Conservation (phyloP, 2,329 filamentous ascomycete species). For the Microascus cirrosus region DNA sequence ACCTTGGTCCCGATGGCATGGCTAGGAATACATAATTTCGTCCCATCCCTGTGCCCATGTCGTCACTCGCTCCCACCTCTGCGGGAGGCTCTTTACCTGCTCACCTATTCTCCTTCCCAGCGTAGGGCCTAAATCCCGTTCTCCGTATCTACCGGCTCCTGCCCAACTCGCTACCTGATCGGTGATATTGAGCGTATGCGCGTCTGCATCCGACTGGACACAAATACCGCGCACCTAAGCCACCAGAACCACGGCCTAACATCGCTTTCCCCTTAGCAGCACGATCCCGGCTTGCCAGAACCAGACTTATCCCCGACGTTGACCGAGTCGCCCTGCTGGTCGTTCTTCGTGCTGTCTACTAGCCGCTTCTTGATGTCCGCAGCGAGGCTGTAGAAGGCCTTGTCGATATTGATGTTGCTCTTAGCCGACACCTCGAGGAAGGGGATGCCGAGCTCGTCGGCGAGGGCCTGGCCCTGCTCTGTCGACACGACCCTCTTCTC, state of each 20-base stretch:
- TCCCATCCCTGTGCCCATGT: background rate
- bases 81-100: background rate
- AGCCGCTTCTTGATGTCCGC: slow-evolving; percentile 97
- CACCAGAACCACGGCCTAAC: background rate
- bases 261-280: slow-evolving; percentile 47
- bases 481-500: slow-evolving; percentile 93
- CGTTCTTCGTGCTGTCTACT: slow-evolving; percentile 79
- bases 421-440: slow-evolving; percentile 98
- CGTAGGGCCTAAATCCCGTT: background rate
- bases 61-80: background rate
- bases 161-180: background rate
- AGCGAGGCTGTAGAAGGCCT: slow-evolving; percentile 92
- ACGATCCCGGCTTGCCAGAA: slow-evolving; percentile 52
- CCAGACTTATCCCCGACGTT: slow-evolving; percentile 56
- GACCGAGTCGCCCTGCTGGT: slow-evolving; percentile 51
- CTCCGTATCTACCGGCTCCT: background rate
- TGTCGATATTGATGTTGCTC: slow-evolving; percentile 99
- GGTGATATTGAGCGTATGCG: background rate
- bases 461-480: slow-evolving; percentile 84
- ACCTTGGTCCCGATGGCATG: background rate
- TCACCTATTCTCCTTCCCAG: background rate
- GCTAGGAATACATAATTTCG: background rate
- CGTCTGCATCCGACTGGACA: background rate
- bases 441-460: slow-evolving; percentile 90
- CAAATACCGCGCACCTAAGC: background rate